Base-by-base conservation (phyloP, 768 basidiomycete genomes). In the Boletus tylopilopsis region DNA sequence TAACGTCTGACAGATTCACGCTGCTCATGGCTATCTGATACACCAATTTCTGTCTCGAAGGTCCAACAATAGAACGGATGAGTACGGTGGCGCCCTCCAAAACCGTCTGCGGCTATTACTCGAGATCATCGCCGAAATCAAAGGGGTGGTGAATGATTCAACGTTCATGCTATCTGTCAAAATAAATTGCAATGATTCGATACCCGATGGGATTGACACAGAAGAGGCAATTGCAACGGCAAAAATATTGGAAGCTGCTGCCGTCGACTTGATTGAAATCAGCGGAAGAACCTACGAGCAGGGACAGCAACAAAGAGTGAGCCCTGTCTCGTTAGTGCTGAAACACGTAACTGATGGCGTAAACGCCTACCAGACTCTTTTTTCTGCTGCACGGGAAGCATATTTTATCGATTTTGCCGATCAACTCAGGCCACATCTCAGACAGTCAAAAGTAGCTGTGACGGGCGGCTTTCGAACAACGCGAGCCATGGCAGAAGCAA, bases 31-130 rank as follows among this genome's bases (percentile, higher is more conserved):
- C 1, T 74, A 69, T 53, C 50, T 76, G 19, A 12, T 76, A 6
- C 74, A 81, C 49, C 76, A 80, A 56, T 80, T 80, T 62, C 47
- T 76, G 16, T 71, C 78, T 45, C 61, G 54, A 36, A 59, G 63
- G 19, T 61, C 68, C 0, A 82, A 82, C 61, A 67, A 68, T 35
- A 69, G 81, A 24, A 76, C 64, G n/a, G 80, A 82, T 60, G 67
- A 71, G 43, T 85, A 79, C 56, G 84, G 82, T 3, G 84, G 84
- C 4, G 66, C 66, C 24, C 57, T 79, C 25, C 71, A 76, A 57
- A 80, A 80, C 56, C 68, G 82, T 12, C 59, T 65, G n/a, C 70
- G 78, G 4, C 74, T 85, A 59, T 50, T 68, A 3, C 64, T 78
- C 8, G 74, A 80, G 58, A 71, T 78, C 48, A 60, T 77, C 32